Conservation (phyloP, 495 filamentous ascomycete species). For the Penicillium fimorum region DNA sequence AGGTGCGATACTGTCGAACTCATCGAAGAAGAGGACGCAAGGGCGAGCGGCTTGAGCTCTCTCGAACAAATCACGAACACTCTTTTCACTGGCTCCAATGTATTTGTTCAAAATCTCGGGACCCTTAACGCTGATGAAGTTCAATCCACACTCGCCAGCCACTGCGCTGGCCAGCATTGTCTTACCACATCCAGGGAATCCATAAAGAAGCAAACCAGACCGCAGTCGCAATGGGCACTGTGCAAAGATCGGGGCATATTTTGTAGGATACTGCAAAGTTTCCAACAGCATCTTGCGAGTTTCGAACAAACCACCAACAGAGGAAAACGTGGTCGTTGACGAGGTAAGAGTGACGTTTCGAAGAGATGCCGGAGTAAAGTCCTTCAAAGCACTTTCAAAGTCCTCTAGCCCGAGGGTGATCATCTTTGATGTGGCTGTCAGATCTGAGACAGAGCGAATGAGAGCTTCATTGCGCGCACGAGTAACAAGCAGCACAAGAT, state of each 20-base stretch:
- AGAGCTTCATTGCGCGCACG: conserved; percentile 89
- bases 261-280: conserved; percentile 94
- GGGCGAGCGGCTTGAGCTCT: conserved; percentile 85
- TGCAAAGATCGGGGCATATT: conserved; percentile 96
- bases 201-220: conserved; percentile 88
- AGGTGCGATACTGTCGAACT: conserved; percentile 95
- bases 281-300: conserved; percentile 87
- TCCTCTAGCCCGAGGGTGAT: conserved; percentile 67
- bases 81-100: conserved; percentile 94
- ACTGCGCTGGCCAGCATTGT: conserved; percentile 91
- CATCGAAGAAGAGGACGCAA: conserved; percentile 95
- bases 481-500: conserved; percentile 79
- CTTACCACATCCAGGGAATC: conserved; percentile 94
- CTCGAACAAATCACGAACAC: conserved; percentile 90
- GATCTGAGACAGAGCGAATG: conserved; percentile 61
- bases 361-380: conserved; percentile 91
- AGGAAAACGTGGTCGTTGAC: conserved; percentile 81
- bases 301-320: conserved; percentile 82
- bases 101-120: conserved; percentile 99
- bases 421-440: conserved; percentile 33
- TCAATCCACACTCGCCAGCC: conserved; percentile 92
- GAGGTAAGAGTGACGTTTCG: conserved; percentile 91
- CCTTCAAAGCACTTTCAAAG: conserved; percentile 79
- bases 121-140: conserved; percentile 97
- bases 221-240: conserved; percentile 90